Percentiles rank a stretch among this genome's conserved stretches.
Conservation (phyloP, 306 rosid genomes). For the Chamaecrista fasciculata region DNA sequence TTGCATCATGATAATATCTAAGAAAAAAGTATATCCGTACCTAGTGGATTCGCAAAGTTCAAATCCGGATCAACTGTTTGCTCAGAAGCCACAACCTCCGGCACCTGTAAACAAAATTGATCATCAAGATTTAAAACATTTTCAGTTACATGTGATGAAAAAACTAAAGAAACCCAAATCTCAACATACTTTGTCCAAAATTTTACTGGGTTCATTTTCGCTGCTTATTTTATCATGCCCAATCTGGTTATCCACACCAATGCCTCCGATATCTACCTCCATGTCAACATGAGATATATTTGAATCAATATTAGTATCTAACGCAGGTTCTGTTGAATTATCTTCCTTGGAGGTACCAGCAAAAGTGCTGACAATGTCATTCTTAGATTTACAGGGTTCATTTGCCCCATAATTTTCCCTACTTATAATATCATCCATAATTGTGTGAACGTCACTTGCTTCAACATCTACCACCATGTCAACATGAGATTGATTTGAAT, state of each 20-base stretch:
- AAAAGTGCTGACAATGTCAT: constrained; percentile 27
- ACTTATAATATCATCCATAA: constrained; percentile 31
- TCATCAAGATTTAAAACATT: constrained; percentile 28
- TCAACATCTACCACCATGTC: constrained; percentile 32
- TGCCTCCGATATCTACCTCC: constrained; percentile 34
- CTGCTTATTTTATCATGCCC: constrained; percentile 30
- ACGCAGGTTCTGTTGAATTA: constrained; percentile 10
- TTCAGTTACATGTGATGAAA: constrained; percentile 9
- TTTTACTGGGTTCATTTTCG: constrained; percentile 31
- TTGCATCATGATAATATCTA: not conserved
- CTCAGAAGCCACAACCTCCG: constrained; percentile 33
- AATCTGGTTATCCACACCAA: constrained; percentile 22
- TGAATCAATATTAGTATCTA: not conserved
- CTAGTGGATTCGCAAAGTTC: constrained; percentile 39
- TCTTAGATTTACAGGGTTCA: constrained; percentile 24
- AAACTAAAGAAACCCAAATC: not conserved
- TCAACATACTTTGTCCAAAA: constrained; percentile 35
- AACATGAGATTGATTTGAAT: constrained; percentile 33
- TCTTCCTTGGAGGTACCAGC: constrained; percentile 18
- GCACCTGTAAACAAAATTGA: constrained; percentile 41
- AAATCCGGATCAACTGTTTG: constrained; percentile 25
- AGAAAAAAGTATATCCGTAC: constrained; percentile 36
- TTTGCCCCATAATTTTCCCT: constrained; percentile 31
- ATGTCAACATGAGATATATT: constrained; percentile 37
- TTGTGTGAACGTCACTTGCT: constrained; percentile 25